Conservation (phyloP, 2,329 filamentous ascomycete genomes). For the Colletotrichum liaoningense region DNA sequence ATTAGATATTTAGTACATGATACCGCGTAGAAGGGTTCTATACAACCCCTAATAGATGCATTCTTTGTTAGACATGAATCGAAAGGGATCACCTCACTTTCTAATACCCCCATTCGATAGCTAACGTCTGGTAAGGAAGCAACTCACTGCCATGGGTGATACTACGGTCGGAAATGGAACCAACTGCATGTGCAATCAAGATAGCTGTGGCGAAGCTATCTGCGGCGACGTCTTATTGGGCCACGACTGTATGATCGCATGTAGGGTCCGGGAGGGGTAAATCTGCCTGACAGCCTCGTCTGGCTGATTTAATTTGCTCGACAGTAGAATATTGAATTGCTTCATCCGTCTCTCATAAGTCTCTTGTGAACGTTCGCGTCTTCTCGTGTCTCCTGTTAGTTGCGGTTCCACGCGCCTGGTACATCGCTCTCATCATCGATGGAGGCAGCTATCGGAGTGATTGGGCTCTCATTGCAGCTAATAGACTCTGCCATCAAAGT, state of each 20-base stretch:
- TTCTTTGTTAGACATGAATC: background rate
- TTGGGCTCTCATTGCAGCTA: conserved; percentile 19
- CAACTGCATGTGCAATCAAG: background rate
- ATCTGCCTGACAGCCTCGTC: background rate
- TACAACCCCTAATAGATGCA: background rate
- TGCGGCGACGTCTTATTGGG: background rate
- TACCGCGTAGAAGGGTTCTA: background rate
- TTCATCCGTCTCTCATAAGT: background rate
- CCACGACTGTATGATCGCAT: background rate
- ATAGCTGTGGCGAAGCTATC: background rate
- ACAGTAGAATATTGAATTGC: background rate
- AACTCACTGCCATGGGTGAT: background rate
- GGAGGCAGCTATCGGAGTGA: conserved; percentile 25
- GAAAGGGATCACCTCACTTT: background rate
- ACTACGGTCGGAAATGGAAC: background rate
- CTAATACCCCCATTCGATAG: background rate
- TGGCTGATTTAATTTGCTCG: background rate
- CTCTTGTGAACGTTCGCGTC: background rate
- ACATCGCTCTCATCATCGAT: background rate
- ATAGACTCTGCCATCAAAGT: conserved; percentile 46
- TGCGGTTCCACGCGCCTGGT: background rate
- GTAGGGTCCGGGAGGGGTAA: background rate
- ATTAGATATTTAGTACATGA: background rate
- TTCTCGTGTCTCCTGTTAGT: background rate
- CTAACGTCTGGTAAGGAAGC: background rate